A percentile compares a stretch with the other conserved stretches of the same genome.
Conservation (phyloP, 306 rosid species). For the Ziziphus jujuba region DNA sequence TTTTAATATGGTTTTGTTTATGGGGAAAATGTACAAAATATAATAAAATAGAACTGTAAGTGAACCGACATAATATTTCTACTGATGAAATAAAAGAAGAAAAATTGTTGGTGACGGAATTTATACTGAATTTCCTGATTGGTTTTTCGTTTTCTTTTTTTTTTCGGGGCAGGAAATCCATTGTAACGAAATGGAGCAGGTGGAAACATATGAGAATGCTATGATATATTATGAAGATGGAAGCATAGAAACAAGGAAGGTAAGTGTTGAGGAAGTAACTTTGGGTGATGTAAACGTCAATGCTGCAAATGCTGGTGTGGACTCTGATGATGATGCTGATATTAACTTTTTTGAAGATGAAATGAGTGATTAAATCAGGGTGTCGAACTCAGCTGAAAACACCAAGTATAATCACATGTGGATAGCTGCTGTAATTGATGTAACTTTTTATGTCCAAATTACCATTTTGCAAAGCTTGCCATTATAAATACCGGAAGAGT, state of each 20-base stretch:
- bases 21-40: background rate
- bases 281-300: conserved; percentile 47
- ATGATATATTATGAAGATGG: conserved; percentile 67
- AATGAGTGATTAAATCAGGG: conserved; percentile 49
- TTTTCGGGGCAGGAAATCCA: conserved; percentile 47
- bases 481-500: no score
- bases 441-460: no score
- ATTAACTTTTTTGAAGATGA: conserved; percentile 72
- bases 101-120: background rate
- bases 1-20: background rate
- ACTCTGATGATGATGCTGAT: conserved; percentile 63
- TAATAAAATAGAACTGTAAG: no score
- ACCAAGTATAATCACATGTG: background rate
- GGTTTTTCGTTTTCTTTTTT: background rate
- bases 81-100: background rate
- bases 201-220: conserved; percentile 63
- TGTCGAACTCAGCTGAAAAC: conserved; percentile 22
- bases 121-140: background rate
- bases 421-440: no score
- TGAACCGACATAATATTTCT: background rate
- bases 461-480: no score
- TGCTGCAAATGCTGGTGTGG: conserved; percentile 46
- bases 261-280: conserved; percentile 47
- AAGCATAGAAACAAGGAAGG: conserved; percentile 46
- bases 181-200: conserved; percentile 55